Conservation (phyloP, 345 rosid species). For the Pistacia integerrima region DNA sequence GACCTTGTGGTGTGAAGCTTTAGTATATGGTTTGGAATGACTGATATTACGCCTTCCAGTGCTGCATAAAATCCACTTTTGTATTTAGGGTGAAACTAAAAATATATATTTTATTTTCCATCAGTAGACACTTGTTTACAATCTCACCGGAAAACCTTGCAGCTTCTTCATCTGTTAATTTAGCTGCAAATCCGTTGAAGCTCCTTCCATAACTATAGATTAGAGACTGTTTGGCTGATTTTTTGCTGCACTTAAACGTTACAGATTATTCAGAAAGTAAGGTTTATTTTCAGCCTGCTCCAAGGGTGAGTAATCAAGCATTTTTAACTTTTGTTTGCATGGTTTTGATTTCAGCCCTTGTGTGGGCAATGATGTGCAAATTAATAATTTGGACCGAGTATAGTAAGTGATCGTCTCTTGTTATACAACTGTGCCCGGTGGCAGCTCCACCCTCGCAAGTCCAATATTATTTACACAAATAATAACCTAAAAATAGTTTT, state of each 20-base stretch:
- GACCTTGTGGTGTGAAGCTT: conserved; percentile 40
- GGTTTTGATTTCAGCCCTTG: too few relatives aligned
- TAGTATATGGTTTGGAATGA: conserved; percentile 32
- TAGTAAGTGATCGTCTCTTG: too few relatives aligned
- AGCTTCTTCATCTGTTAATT: conserved; percentile 38
- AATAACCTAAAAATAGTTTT: too few relatives aligned
- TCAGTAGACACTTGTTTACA: not conserved
- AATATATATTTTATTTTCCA: too few relatives aligned
- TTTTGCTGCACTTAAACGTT: conserved; percentile 23
- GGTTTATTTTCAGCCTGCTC: not conserved
- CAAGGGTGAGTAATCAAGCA: too few relatives aligned
- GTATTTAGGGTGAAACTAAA: not conserved
- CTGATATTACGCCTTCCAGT: conserved; percentile 41
- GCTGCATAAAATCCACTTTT: conserved; percentile 15
- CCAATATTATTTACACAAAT: too few relatives aligned
- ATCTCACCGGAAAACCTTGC: conserved; percentile 35
- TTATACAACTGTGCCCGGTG: too few relatives aligned
- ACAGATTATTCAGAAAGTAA: not conserved
- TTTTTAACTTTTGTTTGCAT: too few relatives aligned
- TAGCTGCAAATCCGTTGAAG: conserved; percentile 51
- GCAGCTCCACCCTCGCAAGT: too few relatives aligned
- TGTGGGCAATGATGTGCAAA: too few relatives aligned
- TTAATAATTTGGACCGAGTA: too few relatives aligned
- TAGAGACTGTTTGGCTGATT: conserved; percentile 30
- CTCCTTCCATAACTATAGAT: conserved; percentile 42